These are phyloP conservation scores for Leccinum ochraceum DNA, from an alignment of 768 basidiomycete genomes.

Conservation along the genomic window DNA sequence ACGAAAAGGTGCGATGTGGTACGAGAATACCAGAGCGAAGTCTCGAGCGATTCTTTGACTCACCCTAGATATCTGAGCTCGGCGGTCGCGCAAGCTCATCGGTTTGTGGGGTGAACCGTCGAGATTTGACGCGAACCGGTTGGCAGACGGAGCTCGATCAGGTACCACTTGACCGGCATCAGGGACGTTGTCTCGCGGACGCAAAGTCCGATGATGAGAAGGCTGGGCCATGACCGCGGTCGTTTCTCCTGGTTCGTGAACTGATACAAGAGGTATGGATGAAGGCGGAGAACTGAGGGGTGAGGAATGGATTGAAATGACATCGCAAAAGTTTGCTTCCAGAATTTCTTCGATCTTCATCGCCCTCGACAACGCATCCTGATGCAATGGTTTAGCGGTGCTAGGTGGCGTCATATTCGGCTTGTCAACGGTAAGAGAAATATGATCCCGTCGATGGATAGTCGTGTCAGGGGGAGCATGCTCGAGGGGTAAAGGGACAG, in stretches of 20 bases:
- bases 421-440: neutral
- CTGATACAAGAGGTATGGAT: neutral
- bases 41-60: constrained; percentile 4
- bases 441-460: neutral
- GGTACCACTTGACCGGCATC: neutral
- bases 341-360: constrained; percentile 23
- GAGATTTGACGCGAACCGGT: neutral
- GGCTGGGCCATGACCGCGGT: neutral
- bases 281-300: constrained; percentile 17
- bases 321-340: constrained; percentile 2
- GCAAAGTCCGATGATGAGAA: neutral
- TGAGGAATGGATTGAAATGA: constrained; percentile 18
- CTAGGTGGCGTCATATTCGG: neutral
- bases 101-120: constrained; percentile 22
- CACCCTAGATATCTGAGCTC: constrained; percentile 32
- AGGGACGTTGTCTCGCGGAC: neutral
- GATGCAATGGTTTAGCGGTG: neutral
- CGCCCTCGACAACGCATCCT: constrained; percentile 8
- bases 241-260: neutral
- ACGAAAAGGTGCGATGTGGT: neutral
- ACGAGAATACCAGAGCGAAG: neutral
- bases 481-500: neutral
- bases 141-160: neutral
- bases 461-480: neutral
- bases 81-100: constrained; percentile 35